A percentile compares a stretch with the other conserved stretches of the same genome.
Conservation (phyloP, 768 basidiomycete genomes). For the Pulveroboletus frians region DNA sequence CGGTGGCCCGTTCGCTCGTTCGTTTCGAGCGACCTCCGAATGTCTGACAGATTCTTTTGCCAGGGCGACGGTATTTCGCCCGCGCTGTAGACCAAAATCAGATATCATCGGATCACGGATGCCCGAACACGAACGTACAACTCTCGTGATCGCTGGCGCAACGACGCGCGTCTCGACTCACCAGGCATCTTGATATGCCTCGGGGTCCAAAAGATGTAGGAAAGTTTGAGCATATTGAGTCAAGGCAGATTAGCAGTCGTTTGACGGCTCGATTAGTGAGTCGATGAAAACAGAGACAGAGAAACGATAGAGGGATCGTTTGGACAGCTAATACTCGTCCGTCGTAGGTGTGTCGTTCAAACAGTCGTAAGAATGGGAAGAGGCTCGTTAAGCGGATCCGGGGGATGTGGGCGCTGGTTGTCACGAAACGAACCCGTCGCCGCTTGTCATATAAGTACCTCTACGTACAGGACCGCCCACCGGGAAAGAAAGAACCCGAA, state of each 20-base stretch:
- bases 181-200: constrained; percentile 48
- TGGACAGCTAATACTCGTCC: neutral
- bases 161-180: constrained; percentile 23
- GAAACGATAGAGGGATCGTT: neutral
- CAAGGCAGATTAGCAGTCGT: neutral
- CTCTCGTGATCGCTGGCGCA: constrained; percentile 24
- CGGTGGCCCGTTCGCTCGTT: constrained; percentile 13
- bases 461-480: constrained; percentile 8
- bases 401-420: constrained; percentile 5
- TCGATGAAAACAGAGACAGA: neutral
- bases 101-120: constrained; percentile 1
- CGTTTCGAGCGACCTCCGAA: constrained; percentile 29
- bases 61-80: constrained; percentile 29
- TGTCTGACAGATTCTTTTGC: constrained; percentile 26
- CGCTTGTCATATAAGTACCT: neutral
- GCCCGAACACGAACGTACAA: constrained; percentile 16
- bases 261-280: too few species aligned
- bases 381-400: neutral
- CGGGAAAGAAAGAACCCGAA: constrained; percentile 15
- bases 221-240: constrained; percentile 37
- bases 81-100: constrained; percentile 8
- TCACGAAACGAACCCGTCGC: constrained; percentile 1
- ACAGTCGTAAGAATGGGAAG: neutral
- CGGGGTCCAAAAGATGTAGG: constrained; percentile 51
- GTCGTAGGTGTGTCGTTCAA: neutral